Base-by-base conservation (phyloP, 1,284 basidiomycete genomes). In the Ganoderma sinense region DNA sequence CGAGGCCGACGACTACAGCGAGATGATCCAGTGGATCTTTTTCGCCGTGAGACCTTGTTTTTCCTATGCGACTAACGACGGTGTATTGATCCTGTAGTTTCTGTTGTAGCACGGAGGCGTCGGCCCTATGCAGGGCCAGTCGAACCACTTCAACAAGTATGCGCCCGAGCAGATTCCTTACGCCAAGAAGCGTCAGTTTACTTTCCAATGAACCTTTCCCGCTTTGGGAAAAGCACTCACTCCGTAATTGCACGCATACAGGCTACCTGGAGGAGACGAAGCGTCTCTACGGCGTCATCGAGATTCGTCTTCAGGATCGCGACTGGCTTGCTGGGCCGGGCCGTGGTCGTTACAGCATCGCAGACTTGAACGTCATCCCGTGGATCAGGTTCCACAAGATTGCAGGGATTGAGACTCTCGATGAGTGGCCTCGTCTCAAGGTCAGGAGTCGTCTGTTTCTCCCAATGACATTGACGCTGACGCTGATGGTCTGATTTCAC, bases 11-110 rank as follows among this genome's bases (percentile, higher is more conserved):
- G 77, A 81, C 72, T 83, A 86, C 75, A 89, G 88, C 76, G 86
- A 91, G 78, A 85, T 89, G 78, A 76, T 93, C 23, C 91, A 93
- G 76, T 96, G 94, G 94, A 90, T 95, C 61, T 93, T 94, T 82
- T 95, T 93, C 74, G 85, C 87, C 48, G 88, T 89, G 75, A 72
- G 87, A 26, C 31, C 11, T 33, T 23, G 8, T 5, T 26, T 36
- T 18, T 7, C 20, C n/a, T 23, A 41, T n/a, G 18, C 39, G 13
- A 16, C 40, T 23, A n/a, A 20, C 14, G 14, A 4, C 4, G 26
- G 39, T 18, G 29, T 29, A n/a, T 13, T 56, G 20, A 14, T 11
- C 39, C 29, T 8, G 6, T 39, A 20, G 16, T 36, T 63, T 39
- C 26, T 53, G 16, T 29, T 65, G 39, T 73, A 90, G 87, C 89